Conservation (phyloP, 2,329 filamentous ascomycete genomes). For the Alternaria angustiovoidea region DNA sequence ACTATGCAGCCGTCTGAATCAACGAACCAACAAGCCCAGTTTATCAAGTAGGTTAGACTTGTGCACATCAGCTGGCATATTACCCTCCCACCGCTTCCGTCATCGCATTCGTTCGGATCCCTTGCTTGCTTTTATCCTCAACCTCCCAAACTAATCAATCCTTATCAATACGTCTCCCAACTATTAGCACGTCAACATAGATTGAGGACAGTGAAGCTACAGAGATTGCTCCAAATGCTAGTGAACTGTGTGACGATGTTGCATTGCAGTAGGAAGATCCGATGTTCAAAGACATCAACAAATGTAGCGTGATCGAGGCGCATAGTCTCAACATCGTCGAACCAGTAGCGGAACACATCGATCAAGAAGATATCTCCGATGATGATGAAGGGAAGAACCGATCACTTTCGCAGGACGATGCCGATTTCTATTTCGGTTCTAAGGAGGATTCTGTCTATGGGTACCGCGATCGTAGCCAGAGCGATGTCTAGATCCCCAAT, state of each 20-base stretch:
- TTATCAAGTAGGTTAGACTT: neutral
- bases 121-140: neutral
- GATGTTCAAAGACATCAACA: neutral
- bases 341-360: neutral
- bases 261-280: neutral
- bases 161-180: neutral
- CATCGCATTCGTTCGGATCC: neutral
- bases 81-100: neutral
- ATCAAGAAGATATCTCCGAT: neutral
- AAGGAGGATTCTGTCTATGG: neutral
- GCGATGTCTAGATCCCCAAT: too few relatives aligned
- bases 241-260: too few relatives aligned
- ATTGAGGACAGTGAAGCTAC: too few relatives aligned
- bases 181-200: neutral
- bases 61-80: neutral
- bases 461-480: too few relatives aligned
- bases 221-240: too few relatives aligned
- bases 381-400: neutral
- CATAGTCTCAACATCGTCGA: neutral
- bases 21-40: neutral
- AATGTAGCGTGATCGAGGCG: neutral
- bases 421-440: neutral
- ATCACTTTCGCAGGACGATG: neutral
- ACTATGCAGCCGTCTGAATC: neutral
- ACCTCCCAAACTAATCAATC: neutral